phyloP scores from a whole-genome alignment of 441 rosid genomes.

The Syzygium malaccense region DNA sequence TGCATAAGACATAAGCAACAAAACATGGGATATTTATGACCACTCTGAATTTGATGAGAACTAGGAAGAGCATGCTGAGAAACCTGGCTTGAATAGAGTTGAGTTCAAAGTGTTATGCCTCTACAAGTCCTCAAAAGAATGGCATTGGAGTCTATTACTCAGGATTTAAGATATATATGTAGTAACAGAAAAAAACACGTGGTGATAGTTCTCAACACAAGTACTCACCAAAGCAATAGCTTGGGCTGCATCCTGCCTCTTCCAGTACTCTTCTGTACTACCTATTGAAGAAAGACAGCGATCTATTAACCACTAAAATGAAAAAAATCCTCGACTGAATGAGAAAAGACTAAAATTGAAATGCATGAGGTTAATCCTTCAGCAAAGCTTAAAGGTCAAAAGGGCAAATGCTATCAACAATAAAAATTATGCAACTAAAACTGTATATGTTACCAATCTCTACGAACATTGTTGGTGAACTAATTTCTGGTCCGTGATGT shows the following conservation, averaged over 20 bases:
- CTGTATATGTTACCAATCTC: constrained; percentile 9
- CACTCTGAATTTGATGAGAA: neutral
- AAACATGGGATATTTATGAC: neutral
- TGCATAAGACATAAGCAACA: neutral
- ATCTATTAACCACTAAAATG: neutral
- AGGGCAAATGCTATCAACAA: neutral
- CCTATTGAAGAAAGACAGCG: neutral
- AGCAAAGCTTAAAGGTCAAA: neutral
- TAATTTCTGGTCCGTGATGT: constrained; percentile 19
- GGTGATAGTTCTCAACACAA: neutral
- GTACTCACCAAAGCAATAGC: constrained; percentile 19
- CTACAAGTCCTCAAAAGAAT: neutral
- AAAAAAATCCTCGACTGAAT: neutral
- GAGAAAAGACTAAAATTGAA: neutral
- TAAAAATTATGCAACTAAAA: neutral
- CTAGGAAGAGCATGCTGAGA: neutral
- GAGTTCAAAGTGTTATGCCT: neutral
- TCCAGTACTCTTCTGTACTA: constrained; percentile 23
- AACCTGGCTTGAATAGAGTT: neutral
- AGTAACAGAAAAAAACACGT: neutral
- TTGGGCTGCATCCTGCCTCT: constrained; percentile 22
- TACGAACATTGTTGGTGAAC: constrained; percentile 16
- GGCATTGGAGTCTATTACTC: neutral
- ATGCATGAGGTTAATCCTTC: neutral
- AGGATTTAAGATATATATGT: neutral